phyloP scores from a whole-genome alignment of 495 filamentous ascomycete species.

The Xanthoparmelia taractica region DNA sequence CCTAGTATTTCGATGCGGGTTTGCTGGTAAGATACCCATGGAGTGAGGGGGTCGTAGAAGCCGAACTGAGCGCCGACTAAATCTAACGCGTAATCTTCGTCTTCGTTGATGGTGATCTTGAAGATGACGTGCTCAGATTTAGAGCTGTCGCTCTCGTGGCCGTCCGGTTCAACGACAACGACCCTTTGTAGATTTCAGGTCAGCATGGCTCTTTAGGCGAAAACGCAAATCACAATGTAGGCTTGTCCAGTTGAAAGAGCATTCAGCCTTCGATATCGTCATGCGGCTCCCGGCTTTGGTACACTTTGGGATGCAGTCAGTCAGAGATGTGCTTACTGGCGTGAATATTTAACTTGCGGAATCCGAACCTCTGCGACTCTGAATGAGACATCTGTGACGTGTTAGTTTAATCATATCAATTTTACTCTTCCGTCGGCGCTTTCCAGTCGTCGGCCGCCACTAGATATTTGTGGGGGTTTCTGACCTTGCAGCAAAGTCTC shows the following conservation, averaged over 20 bases:
- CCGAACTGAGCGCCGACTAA: conserved; percentile 24
- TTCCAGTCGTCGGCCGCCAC: neutral
- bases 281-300: neutral
- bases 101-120: conserved; percentile 15
- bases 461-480: neutral
- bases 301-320: neutral
- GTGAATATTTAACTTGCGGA: neutral
- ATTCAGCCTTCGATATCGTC: neutral
- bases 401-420: neutral
- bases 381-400: neutral
- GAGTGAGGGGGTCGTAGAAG: conserved; percentile 12
- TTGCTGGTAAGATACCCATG: neutral
- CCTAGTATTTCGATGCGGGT: neutral
- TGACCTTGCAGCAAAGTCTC: conserved; percentile 14
- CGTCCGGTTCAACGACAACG: neutral
- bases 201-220: neutral
- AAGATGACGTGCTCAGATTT: conserved; percentile 15
- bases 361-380: neutral
- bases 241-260: neutral
- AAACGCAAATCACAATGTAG: neutral
- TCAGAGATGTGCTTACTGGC: neutral
- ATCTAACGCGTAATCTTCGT: conserved; percentile 19
- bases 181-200: neutral
- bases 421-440: neutral
- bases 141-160: neutral